Evolutionary conservation across 768 basidiomycete species (phyloP).

Genomic region (Amanita jacksonii): DNA sequence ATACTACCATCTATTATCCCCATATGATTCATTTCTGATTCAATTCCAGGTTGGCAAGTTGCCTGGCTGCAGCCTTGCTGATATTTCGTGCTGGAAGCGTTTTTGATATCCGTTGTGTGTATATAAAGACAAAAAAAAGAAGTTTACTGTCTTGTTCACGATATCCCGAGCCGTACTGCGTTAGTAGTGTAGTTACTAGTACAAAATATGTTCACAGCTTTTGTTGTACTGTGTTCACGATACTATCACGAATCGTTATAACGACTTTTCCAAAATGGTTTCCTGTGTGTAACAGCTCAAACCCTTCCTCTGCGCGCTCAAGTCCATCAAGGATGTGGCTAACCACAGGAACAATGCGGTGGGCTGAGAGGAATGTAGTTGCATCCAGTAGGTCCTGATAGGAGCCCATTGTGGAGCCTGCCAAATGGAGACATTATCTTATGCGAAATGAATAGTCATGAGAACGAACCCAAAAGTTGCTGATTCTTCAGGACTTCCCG

Average conservation of each 20-base stretch:
- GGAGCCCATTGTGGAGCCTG: slow-evolving; percentile 83
- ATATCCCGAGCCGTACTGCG: too few species aligned
- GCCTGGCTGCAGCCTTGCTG: too few species aligned
- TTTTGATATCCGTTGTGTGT: too few species aligned
- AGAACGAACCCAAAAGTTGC: slow-evolving; percentile 53
- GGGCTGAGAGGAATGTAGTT: slow-evolving; percentile 56
- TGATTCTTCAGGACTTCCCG: slow-evolving; percentile 68
- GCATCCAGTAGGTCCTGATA: slow-evolving; percentile 63
- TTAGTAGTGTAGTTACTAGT: too few species aligned
- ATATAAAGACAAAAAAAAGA: too few species aligned
- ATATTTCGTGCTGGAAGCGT: too few species aligned
- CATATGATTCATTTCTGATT: too few species aligned
- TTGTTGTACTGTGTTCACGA: background rate
- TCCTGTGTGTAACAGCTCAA: slow-evolving; percentile 52
- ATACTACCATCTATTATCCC: too few species aligned
- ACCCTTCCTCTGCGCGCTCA: slow-evolving; percentile 54
- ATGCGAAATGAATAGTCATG: background rate
- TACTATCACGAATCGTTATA: slow-evolving; percentile 29
- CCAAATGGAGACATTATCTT: background rate
- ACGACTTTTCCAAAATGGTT: slow-evolving; percentile 77
- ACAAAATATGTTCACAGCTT: slow-evolving; percentile 10
- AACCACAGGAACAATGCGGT: slow-evolving; percentile 61
- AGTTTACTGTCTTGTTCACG: too few species aligned
- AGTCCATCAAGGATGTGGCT: slow-evolving; percentile 64
- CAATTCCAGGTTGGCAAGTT: too few species aligned